A percentile compares a stretch with the other conserved stretches of the same genome.
Evolutionary conservation across 768 basidiomycete genomes (phyloP).

Genomic region (Hemileccinum impolitum): DNA sequence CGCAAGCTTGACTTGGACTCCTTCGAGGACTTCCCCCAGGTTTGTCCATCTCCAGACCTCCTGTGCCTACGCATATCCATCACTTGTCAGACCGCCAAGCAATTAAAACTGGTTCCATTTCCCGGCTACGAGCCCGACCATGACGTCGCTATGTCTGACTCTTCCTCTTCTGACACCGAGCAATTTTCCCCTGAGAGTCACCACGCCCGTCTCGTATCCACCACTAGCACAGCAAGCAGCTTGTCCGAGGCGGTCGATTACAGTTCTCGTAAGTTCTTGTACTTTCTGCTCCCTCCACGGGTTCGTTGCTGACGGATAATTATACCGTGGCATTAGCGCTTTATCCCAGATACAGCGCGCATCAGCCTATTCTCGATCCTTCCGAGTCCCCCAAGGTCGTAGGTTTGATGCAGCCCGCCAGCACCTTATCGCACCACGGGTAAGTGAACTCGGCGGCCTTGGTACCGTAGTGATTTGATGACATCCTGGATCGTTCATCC

Average conservation of each 20-base stretch:
- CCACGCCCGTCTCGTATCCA: slow-evolving; percentile 64
- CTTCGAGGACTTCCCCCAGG: slow-evolving; percentile 50
- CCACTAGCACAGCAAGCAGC: slow-evolving; percentile 54
- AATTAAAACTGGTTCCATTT: slow-evolving; percentile 73
- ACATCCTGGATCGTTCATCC: slow-evolving; percentile 9
- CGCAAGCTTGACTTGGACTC: slow-evolving; percentile 66
- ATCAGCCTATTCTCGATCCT: slow-evolving; percentile 53
- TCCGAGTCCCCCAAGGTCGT: slow-evolving; percentile 47
- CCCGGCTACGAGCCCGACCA: slow-evolving; percentile 60
- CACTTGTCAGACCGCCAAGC: slow-evolving; percentile 51
- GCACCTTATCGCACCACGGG: slow-evolving; percentile 67
- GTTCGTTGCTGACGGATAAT: slow-evolving; percentile 1
- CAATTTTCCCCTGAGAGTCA: slow-evolving; percentile 49
- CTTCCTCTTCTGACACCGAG: slow-evolving; percentile 52
- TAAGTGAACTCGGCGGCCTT: slow-evolving; percentile 35
- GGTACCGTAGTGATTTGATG: slow-evolving; percentile 12
- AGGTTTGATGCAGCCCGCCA: slow-evolving; percentile 67
- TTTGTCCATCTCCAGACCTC: slow-evolving; percentile 28
- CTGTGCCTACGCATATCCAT: slow-evolving; percentile 17
- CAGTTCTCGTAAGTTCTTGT: slow-evolving; percentile 44
- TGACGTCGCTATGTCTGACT: slow-evolving; percentile 69
- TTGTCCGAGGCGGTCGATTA: slow-evolving; percentile 46
- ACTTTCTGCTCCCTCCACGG: background rate
- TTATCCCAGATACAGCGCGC: slow-evolving; percentile 63
- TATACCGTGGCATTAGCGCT: slow-evolving; percentile 20